These are phyloP conservation scores for Laguncularia racemosa DNA, from an alignment of 345 rosid genomes.

Conservation along the genomic window DNA sequence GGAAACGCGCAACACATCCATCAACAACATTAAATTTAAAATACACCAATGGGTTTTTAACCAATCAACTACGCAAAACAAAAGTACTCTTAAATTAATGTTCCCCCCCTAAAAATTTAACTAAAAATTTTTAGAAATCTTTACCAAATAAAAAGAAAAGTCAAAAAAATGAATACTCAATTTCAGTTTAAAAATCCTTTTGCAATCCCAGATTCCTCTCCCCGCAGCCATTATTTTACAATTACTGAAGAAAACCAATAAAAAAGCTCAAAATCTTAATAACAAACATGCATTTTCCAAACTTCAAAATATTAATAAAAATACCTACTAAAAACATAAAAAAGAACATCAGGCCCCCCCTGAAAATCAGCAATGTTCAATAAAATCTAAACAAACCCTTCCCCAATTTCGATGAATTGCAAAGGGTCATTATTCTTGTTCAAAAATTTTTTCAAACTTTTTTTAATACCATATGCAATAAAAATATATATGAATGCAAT, in stretches of 20 bases:
- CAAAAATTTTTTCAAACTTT: no score
- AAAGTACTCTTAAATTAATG: background rate
- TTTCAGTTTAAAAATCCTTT: conserved; percentile 87
- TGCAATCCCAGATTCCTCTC: conserved; percentile 46
- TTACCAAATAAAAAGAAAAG: background rate
- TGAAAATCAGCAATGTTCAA: background rate
- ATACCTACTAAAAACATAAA: background rate
- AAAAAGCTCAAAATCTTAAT: background rate
- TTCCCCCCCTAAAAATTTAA: background rate
- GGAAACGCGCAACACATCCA: conserved; percentile 74
- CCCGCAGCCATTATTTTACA: conserved; percentile 35
- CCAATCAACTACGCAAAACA: conserved; percentile 52
- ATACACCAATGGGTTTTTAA: conserved; percentile 75
- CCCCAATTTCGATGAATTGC: no score
- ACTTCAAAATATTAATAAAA: background rate
- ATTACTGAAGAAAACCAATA: conserved; percentile 16
- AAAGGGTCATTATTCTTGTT: no score
- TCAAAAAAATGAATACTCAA: conserved; percentile 17
- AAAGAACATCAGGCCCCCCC: background rate
- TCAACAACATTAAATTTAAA: conserved; percentile 61
- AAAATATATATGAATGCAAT: no score
- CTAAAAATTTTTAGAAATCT: no score
- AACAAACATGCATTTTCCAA: background rate
- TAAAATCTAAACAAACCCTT: no score
- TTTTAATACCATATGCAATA: no score